phyloP scores from a whole-genome alignment of 257 asterid genomes.

The Nicotiana otophora region DNA sequence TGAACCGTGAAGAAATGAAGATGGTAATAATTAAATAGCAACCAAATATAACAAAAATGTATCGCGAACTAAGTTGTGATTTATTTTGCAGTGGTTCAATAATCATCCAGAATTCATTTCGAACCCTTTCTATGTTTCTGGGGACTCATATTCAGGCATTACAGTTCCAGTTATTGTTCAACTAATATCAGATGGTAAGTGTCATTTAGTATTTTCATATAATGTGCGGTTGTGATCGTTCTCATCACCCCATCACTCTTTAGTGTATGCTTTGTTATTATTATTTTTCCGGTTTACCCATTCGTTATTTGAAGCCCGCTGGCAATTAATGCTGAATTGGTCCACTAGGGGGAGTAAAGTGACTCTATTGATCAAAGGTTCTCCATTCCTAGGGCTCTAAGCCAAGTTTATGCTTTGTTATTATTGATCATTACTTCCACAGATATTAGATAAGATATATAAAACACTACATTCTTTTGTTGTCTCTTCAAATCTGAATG shows the following conservation, averaged over 20 bases:
- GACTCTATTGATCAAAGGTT: too few species aligned
- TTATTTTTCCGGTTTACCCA: not conserved
- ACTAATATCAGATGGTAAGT: slow-evolving; percentile 25
- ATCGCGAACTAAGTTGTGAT: not conserved
- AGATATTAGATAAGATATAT: not conserved
- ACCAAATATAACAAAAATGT: not conserved
- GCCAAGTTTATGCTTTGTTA: not conserved
- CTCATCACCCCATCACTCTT: not conserved
- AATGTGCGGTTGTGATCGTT: not conserved
- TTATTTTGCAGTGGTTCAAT: slow-evolving; percentile 34
- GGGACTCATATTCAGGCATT: slow-evolving; percentile 39
- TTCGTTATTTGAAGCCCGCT: not conserved
- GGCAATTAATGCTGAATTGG: too few species aligned
- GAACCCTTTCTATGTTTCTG: slow-evolving; percentile 28
- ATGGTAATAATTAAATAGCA: too few species aligned
- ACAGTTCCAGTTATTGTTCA: slow-evolving; percentile 25
- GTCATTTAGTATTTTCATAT: not conserved
- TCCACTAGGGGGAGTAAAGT: too few species aligned
- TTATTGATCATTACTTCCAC: not conserved
- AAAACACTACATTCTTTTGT: not conserved
- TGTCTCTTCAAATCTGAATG: not conserved
- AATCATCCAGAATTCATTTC: slow-evolving; percentile 22
- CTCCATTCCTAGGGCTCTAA: not conserved
- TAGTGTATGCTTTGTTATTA: not conserved
- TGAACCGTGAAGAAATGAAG: too few species aligned